A percentile compares a stretch with the other conserved stretches of the same genome.
Evolutionary conservation across 2,329 filamentous ascomycete species (phyloP).

Genomic region (Bipolaris victoriae): DNA sequence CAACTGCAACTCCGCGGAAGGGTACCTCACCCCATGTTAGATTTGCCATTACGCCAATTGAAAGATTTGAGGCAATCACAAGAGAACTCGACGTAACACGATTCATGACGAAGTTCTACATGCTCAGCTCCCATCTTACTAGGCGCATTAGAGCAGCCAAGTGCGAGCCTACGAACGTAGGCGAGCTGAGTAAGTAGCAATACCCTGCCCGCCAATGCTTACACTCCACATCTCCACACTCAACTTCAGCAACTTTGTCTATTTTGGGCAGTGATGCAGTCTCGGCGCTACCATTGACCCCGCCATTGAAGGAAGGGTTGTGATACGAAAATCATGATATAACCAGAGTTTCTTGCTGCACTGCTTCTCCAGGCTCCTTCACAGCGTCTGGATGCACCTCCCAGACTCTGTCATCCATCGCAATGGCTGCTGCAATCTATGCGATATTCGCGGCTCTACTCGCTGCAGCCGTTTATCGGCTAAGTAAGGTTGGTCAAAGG

Average conservation of each 20-base stretch:
- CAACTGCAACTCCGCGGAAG: no score
- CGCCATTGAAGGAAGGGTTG: neutral
- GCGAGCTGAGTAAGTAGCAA: neutral
- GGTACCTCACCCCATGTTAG: no score
- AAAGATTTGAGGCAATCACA: neutral
- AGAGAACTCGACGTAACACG: neutral
- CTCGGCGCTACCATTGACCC: neutral
- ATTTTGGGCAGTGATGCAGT: neutral
- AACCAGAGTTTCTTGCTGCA: neutral
- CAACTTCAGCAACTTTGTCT: neutral
- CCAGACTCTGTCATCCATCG: neutral
- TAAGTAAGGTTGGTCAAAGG: slow-evolving; percentile 31
- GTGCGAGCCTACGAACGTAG: neutral
- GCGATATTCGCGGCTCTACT: neutral
- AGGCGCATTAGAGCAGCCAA: neutral
- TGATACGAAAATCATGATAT: neutral
- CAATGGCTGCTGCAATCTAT: slow-evolving; percentile 9
- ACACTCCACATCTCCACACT: neutral
- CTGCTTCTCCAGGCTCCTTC: neutral
- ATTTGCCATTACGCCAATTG: no score
- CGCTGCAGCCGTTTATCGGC: slow-evolving; percentile 6
- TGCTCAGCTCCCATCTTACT: neutral
- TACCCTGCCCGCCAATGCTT: neutral
- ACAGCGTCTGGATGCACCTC: neutral
- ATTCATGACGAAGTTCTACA: neutral